Evolutionary conservation across 2,329 filamentous ascomycete species (phyloP).

Genomic region (Penicillium corylophilum): DNA sequence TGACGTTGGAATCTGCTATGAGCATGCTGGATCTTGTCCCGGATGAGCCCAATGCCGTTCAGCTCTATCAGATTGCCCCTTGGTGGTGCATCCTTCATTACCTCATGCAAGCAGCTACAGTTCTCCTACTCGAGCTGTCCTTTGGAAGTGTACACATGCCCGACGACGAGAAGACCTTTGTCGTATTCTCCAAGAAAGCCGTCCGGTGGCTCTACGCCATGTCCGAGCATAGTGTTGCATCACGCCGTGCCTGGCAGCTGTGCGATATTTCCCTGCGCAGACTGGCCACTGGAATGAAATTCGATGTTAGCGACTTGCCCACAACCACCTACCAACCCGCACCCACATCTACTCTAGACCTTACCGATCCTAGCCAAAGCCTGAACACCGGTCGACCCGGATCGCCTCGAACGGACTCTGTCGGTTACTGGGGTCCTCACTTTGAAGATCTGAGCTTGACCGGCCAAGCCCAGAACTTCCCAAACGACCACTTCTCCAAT

Average conservation of each 20-base stretch:
- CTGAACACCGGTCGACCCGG: neutral
- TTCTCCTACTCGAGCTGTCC: slow-evolving; percentile 48
- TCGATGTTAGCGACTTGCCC: slow-evolving; percentile 38
- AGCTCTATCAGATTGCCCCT: slow-evolving; percentile 41
- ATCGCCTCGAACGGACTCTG: neutral
- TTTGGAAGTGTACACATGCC: slow-evolving; percentile 47
- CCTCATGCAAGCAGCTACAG: slow-evolving; percentile 45
- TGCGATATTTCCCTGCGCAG: slow-evolving; percentile 39
- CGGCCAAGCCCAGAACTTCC: neutral
- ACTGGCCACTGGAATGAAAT: slow-evolving; percentile 35
- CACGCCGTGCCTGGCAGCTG: slow-evolving; percentile 44
- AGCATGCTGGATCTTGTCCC: slow-evolving; percentile 44
- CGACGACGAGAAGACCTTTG: slow-evolving; percentile 37
- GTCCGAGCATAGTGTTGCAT: slow-evolving; percentile 39
- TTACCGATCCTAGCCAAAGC: slow-evolving; percentile 1
- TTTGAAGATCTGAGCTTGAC: slow-evolving; percentile 8
- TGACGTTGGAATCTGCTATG: slow-evolving; percentile 41
- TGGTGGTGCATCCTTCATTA: slow-evolving; percentile 50
- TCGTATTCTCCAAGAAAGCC: slow-evolving; percentile 42
- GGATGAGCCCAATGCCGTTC: slow-evolving; percentile 40
- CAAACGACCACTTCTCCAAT: slow-evolving; percentile 1
- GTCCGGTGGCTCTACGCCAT: slow-evolving; percentile 46
- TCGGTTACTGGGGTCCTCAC: slow-evolving; percentile 12
- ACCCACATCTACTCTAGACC: slow-evolving; percentile 10
- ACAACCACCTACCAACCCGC: slow-evolving; percentile 17